Conservation (phyloP, 208 protist species). For the Entamoeba invadens region DNA sequence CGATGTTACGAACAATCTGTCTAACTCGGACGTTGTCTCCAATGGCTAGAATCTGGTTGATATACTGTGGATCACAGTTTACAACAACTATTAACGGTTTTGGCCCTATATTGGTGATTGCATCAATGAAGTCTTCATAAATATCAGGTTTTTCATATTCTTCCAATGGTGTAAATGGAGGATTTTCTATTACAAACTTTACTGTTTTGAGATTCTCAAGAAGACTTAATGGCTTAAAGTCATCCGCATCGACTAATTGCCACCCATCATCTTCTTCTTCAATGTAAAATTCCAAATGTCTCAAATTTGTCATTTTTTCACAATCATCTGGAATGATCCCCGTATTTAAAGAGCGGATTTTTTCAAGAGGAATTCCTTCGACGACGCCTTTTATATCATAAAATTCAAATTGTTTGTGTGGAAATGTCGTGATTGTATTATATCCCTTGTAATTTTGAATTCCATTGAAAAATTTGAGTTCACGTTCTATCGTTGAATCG, state of each 20-base stretch:
- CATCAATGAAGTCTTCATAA: neutral
- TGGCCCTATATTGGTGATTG: neutral
- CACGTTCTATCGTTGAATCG: neutral
- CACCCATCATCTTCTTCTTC: neutral
- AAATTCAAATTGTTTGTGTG: neutral
- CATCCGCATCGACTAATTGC: neutral
- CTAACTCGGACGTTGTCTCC: neutral
- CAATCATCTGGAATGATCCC: neutral
- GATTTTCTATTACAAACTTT: neutral
- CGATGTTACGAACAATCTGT: neutral
- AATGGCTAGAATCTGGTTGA: neutral
- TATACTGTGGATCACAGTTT: neutral
- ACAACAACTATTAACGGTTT: neutral
- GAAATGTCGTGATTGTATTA: neutral
- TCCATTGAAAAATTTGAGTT: neutral
- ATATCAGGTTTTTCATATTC: neutral
- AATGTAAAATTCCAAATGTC: neutral
- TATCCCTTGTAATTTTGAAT: neutral
- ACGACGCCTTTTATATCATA: neutral
- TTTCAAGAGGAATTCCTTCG: neutral
- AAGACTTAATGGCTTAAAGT: neutral
- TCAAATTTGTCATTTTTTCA: neutral
- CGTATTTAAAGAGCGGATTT: too few species aligned
- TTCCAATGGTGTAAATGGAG: neutral
- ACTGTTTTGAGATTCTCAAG: neutral